Percentiles rank a stretch among this genome's conserved stretches.
Evolutionary conservation across 306 rosid species (phyloP).

Genomic region (Trifolium dubium): DNA sequence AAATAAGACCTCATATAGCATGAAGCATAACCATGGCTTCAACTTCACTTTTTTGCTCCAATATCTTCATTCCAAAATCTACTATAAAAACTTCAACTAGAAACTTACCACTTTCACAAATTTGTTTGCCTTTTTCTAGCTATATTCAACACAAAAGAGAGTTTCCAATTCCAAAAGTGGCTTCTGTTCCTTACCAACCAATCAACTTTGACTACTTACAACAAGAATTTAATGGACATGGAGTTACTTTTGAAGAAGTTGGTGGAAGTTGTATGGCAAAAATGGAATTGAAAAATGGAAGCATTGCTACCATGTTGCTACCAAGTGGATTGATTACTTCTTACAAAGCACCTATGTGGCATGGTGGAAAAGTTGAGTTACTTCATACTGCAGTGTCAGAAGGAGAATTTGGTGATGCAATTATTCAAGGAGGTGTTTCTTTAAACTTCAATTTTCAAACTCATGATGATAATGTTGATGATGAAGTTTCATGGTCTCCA

Average conservation of each 20-base stretch:
- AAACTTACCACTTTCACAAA: constrained; percentile 33
- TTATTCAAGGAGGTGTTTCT: constrained; percentile 77
- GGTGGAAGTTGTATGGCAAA: constrained; percentile 70
- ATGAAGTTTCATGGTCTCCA: constrained; percentile 60
- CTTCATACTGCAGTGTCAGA: constrained; percentile 71
- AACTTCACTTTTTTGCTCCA: constrained; percentile 46
- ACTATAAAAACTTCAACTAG: neutral
- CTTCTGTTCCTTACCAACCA: constrained; percentile 75
- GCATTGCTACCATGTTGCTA: constrained; percentile 66
- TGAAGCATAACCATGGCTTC: constrained; percentile 52
- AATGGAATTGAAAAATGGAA: constrained; percentile 72
- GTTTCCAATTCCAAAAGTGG: constrained; percentile 53
- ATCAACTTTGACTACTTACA: constrained; percentile 68
- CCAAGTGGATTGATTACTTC: constrained; percentile 86
- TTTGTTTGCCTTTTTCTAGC: constrained; percentile 2
- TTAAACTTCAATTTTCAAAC: constrained; percentile 50
- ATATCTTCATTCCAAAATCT: constrained; percentile 19
- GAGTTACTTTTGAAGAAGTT: constrained; percentile 77
- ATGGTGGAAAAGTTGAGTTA: constrained; percentile 76
- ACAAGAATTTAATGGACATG: constrained; percentile 80
- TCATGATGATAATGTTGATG: constrained; percentile 30
- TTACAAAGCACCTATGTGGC: constrained; percentile 89
- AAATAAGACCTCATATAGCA: constrained; percentile 26
- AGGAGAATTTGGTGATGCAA: constrained; percentile 50
- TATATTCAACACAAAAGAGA: constrained; percentile 44